Evolutionary conservation across 352 stramenopile genomes (phyloP), one percentile per base, ranked within the genome.

Genomic region (Phytophthora megakarya): DNA sequence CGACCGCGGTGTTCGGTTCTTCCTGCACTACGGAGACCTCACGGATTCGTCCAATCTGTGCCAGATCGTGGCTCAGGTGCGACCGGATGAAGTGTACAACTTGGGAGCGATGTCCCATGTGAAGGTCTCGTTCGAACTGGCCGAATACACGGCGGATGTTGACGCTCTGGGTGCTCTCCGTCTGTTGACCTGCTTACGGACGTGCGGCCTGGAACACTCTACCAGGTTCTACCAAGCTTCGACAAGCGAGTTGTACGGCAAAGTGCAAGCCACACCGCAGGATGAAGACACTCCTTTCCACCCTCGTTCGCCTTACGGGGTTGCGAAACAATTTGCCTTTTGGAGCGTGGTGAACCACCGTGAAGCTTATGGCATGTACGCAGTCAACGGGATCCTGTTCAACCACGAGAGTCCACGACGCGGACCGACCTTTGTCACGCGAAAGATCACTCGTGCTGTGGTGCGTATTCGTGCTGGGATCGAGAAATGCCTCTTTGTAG

Each of bases 321-420:
- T 98, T 30, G 96, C 97, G 30, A 99, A 99, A 83, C 97, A 99
- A 78, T 99, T 98, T 75, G 97, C 97, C 0, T 99, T 95, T 71
- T 99, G 97, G 97, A 99, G 98, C 62, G 79, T 99, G 9, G 89
- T 99, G 38, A 99, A 99, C 82, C 99, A 99, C 73, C 90, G 97
- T 53, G 97, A 99, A 75, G 97, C 97, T 11, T 99, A 98, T 75
- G 78, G 78, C 45, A 96, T 97, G 84, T 96, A 88, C 63, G 84
- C 97, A 12, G 96, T 95, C 40, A 99, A 99, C 61, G 97, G 97
- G 48, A 99, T 99, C 69, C 73, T 99, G 18, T 99, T 99, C 88
- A 99, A 99, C 84, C 97, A 99, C 77, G 97, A 99, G 75, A 98
- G 93, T 60, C 97, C 97, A 35, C 93, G 97, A 46, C 94, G 97